A percentile compares a stretch with the other conserved stretches of the same genome.
phyloP scores from a whole-genome alignment of 768 basidiomycete species.

The Mycena albidolilacea region DNA sequence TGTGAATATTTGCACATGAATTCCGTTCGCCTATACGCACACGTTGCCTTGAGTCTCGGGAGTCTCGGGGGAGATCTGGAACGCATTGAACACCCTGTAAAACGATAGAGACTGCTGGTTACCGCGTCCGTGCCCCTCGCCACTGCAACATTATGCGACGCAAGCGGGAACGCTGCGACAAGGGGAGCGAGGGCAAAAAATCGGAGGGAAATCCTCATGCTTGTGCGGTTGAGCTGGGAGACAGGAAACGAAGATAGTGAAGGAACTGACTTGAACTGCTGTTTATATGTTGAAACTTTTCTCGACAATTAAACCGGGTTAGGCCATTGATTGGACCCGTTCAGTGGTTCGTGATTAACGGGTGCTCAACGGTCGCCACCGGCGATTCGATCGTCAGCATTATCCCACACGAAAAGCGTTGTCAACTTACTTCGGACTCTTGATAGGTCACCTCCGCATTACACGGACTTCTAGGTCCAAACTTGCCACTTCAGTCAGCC shows the following conservation, averaged over 20 bases:
- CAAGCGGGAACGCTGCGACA: not conserved
- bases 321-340: no score
- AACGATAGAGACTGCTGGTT: not conserved
- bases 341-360: no score
- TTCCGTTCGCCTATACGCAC: not conserved
- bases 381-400: no score
- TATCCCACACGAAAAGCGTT: no score
- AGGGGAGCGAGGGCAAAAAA: not conserved
- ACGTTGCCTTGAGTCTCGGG: constrained; percentile 2
- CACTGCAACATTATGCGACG: not conserved
- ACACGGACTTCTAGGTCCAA: no score
- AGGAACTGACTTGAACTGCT: not conserved
- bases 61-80: not conserved
- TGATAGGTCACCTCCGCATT: no score
- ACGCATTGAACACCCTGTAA: not conserved
- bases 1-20: not conserved
- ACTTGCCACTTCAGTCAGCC: no score
- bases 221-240: not conserved
- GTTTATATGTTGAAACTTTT: no score
- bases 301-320: no score
- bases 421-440: no score
- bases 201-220: not conserved
- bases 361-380: no score
- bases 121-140: not conserved
- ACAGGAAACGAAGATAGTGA: not conserved